Base-by-base conservation (phyloP, 164 flowering plant species). In the Sextonia rubra region DNA sequence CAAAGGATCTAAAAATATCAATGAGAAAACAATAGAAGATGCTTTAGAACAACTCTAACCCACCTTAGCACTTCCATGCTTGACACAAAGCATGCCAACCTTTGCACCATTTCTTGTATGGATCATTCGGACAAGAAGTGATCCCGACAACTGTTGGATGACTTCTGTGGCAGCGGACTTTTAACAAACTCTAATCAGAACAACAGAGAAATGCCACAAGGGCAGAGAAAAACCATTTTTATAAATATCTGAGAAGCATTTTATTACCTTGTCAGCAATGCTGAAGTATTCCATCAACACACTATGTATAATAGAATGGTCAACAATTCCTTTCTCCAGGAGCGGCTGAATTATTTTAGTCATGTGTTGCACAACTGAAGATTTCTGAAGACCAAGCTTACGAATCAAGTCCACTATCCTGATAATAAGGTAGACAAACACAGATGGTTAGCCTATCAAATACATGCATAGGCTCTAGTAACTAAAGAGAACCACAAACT, bases 61-160 rank as follows among this genome's bases (percentile, higher is more conserved):
- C 27, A 95, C 98, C 97, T 93, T 93, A 18, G 99, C 90, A 83
- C 84, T 87, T 71, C 99, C 97, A 86, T 91, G 90, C 77, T 90
- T 91, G 74, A 91, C 67, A 73, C 99, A 95, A 30, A 93, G 88
- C 44, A 87, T 82, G n/a, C 88, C 98, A 79, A 93, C 70, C 75
- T 82, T 87, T 32, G 91, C 83, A 44, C 99, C 98, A 79, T 91
- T 97, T 77, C 78, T 89, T 4, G 94, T 91, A 74, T 89, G 91
- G 66, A 95, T 87, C 91, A 95, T 88, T 63, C 97, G 87, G 70
- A 91, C 91, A 77, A 95, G 90, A 23, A 84, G 90, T 22, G 94
- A 79, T 24, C 97, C 86, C 1, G 95, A 90, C 74, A 95, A 71
- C 73, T 93, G 94, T 74, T 90, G 82, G 69, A 95, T 80, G 69